Evolutionary conservation across 139 green algal species (phyloP), one percentile per base, ranked within the genome.

Genomic region (Pleodorina starrii): DNA sequence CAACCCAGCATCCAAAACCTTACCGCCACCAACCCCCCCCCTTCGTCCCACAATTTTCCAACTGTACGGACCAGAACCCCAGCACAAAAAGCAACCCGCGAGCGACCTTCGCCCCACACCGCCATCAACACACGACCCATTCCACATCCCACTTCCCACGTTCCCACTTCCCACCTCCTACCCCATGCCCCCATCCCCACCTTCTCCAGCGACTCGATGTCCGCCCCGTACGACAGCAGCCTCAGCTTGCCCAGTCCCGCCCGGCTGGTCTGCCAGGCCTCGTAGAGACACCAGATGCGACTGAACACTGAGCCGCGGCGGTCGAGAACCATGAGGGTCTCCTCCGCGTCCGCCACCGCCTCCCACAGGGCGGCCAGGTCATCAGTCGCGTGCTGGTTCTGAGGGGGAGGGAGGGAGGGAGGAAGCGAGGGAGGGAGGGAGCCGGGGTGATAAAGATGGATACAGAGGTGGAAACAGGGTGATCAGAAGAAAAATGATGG

Each of bases 261-360:
- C 38, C 42, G 2, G 72, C 72, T 57, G 40, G 19, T 80, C 38
- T 80, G 72, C 72, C 72, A 80, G 10, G 72, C 72, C 43, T 80
- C 72, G 42, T 57, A 80, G 40, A 80, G 72, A 14, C 72, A 80
- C 72, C 72, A 80, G 72, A 80, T 80, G 42, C 72, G 72, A 40
- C 27, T 80, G 42, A 80, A 36, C 6, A 57, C 42, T 19, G 27
- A 59, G 3, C 72, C 72, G 38, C 35, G 21, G 19, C 17, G 40
- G 42, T 80, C 72, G 7, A 80, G 25, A 25, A 80, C 72, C 72
- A 80, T 80, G 42, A 80, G 43, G 10, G 42, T 57, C 40, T 80
- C 68, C 68, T 76, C 68, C 14, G 68, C 68, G 68, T 76, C 68
- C 32, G 46, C 16, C 17, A 76, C 35, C 2, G 68, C 68, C 68